phyloP scores from a whole-genome alignment of 495 filamentous ascomycete genomes.

The Aspergillus cristatus region DNA sequence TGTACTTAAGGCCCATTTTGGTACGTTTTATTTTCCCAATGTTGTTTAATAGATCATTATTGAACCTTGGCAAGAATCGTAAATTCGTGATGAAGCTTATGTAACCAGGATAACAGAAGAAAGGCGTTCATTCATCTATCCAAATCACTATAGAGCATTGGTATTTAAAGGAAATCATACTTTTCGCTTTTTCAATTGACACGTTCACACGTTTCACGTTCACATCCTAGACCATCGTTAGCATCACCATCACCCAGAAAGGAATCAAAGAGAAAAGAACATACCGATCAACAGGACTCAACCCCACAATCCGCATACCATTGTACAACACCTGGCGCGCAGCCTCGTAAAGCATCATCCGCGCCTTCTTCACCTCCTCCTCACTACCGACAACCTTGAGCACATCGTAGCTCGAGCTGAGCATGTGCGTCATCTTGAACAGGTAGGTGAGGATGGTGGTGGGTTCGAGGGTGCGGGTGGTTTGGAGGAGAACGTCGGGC shows the following conservation, averaged over 20 bases:
- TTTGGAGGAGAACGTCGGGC: conserved; percentile 54
- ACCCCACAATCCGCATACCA: conserved; percentile 73
- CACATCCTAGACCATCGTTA: no score
- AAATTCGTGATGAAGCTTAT: no score
- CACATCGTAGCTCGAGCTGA: conserved; percentile 77
- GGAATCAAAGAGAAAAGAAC: conserved; percentile 2
- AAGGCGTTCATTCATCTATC: no score
- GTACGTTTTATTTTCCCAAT: no score
- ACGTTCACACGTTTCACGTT: conserved; percentile 31
- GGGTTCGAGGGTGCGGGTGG: conserved; percentile 55
- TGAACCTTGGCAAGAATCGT: no score
- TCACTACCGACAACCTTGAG: conserved; percentile 69
- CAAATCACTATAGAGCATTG: no score
- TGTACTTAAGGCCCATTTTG: no score
- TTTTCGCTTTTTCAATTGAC: conserved; percentile 21
- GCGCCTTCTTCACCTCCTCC: conserved; percentile 61
- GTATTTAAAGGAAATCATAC: no score
- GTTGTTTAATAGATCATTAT: no score
- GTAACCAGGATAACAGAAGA: no score
- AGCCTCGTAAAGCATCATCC: conserved; percentile 74
- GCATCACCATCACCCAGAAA: no score
- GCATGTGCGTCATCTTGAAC: conserved; percentile 77
- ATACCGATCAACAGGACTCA: conserved; percentile 66
- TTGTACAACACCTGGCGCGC: conserved; percentile 71
- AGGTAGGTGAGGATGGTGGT: conserved; percentile 69